Conservation (phyloP, 2,329 filamentous ascomycete species). For the Colletotrichum acutatum region DNA sequence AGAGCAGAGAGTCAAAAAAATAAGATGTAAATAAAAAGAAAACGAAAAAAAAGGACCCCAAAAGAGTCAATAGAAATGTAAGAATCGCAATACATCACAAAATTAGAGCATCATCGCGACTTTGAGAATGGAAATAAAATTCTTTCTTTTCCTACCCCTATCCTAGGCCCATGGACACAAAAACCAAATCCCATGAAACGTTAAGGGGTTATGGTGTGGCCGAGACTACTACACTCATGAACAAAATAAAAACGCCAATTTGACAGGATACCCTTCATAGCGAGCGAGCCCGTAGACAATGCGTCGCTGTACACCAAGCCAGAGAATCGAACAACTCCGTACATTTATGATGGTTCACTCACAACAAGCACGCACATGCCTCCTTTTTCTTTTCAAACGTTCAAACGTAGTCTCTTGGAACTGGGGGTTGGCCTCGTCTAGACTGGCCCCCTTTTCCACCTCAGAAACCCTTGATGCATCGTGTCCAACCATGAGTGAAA, state of each 20-base stretch:
- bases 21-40: too few relatives aligned
- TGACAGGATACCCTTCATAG: conserved; percentile 25
- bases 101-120: not conserved
- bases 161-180: not conserved
- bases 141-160: conserved; percentile 18
- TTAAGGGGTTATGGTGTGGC: not conserved
- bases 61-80: too few relatives aligned
- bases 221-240: conserved; percentile 3
- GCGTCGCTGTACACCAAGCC: conserved; percentile 32
- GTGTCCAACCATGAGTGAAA: conserved; percentile 7
- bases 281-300: conserved; percentile 35
- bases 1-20: too few relatives aligned
- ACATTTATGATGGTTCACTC: conserved; percentile 33
- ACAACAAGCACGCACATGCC: conserved; percentile 9
- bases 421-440: not conserved
- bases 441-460: not conserved
- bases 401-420: conserved; percentile 6
- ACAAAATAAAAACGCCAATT: conserved; percentile 21
- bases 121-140: not conserved
- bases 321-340: conserved; percentile 36
- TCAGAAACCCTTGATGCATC: not conserved
- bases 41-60: too few relatives aligned
- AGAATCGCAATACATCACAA: not conserved
- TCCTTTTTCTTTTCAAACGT: conserved; percentile 17
- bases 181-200: conserved; percentile 14